These are phyloP conservation scores for Candolleomyces eurysporus DNA, from an alignment of 768 basidiomycete genomes.

Conservation along the genomic window DNA sequence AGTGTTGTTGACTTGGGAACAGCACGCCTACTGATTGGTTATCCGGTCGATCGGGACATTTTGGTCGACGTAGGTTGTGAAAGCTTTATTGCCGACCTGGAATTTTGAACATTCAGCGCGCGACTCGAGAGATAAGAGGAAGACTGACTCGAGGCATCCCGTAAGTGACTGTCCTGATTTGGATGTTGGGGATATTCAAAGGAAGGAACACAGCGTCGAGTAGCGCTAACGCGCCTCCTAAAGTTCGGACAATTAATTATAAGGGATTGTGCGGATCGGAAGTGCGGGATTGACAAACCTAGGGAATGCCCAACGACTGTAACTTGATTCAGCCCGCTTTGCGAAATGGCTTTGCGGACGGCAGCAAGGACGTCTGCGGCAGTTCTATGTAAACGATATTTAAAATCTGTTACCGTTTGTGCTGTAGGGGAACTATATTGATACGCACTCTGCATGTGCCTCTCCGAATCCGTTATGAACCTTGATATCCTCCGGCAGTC, in stretches of 20 bases:
- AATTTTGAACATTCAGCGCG: neutral
- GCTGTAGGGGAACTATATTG: neutral
- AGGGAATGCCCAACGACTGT: slow-evolving; percentile 45
- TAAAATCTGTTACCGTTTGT: neutral
- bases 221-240: slow-evolving; percentile 52
- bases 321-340: slow-evolving; percentile 30
- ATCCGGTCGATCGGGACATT: slow-evolving; percentile 20
- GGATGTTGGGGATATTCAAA: slow-evolving; percentile 42
- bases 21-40: slow-evolving; percentile 17
- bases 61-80: slow-evolving; percentile 24
- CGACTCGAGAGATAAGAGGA: slow-evolving; percentile 11
- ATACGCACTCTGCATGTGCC: slow-evolving; percentile 39
- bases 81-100: slow-evolving; percentile 35
- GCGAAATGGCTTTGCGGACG: slow-evolving; percentile 33
- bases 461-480: slow-evolving; percentile 44
- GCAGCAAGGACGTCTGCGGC: slow-evolving; percentile 38
- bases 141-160: slow-evolving; percentile 40
- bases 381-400: slow-evolving; percentile 27
- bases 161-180: slow-evolving; percentile 37
- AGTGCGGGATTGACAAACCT: slow-evolving; percentile 22
- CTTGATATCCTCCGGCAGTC: slow-evolving; percentile 34
- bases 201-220: slow-evolving; percentile 57
- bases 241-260: slow-evolving; percentile 49
- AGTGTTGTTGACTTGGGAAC: neutral
- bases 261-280: slow-evolving; percentile 39